Conservation (phyloP, 208 protist species). For the Leishmania mexicana region DNA sequence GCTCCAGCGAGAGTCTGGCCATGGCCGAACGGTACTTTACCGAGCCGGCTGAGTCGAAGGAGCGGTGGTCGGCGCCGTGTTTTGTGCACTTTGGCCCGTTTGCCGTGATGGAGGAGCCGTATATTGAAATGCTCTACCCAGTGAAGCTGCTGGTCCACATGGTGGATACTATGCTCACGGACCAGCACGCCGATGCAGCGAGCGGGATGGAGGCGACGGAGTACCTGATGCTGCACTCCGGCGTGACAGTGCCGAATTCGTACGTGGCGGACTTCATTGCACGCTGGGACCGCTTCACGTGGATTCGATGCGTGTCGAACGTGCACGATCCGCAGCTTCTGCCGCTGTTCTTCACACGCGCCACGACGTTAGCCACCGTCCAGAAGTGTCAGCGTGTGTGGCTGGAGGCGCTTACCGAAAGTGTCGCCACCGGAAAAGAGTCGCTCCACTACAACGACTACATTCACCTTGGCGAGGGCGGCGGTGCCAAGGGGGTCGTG, state of each 20-base stretch:
- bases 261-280: constrained; percentile 40
- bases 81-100: constrained; percentile 37
- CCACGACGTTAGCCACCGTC: constrained; percentile 11
- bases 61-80: constrained; percentile 8
- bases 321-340: constrained; percentile 33
- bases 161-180: constrained; percentile 18
- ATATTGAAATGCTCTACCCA: constrained; percentile 46
- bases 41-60: constrained; percentile 1
- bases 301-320: constrained; percentile 38
- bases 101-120: constrained; percentile 36
- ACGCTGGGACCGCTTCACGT: constrained; percentile 22
- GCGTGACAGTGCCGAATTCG: constrained; percentile 35
- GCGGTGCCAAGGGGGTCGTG: constrained; percentile 43
- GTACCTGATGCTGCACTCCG: constrained; percentile 34
- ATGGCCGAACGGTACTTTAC: constrained; percentile 21
- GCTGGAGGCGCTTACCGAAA: constrained; percentile 27
- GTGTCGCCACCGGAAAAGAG: neutral
- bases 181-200: constrained; percentile 20
- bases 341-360: constrained; percentile 33
- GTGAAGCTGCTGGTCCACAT: constrained; percentile 48
- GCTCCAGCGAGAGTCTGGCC: constrained; percentile 28
- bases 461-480: constrained; percentile 43
- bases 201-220: constrained; percentile 33
- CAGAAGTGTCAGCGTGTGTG: constrained; percentile 32
- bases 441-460: constrained; percentile 24